Percentiles rank a stretch among this genome's conserved stretches.
These are phyloP conservation scores for Fusarium avenaceum DNA, from an alignment of 2,329 filamentous ascomycete genomes.

Conservation along the genomic window DNA sequence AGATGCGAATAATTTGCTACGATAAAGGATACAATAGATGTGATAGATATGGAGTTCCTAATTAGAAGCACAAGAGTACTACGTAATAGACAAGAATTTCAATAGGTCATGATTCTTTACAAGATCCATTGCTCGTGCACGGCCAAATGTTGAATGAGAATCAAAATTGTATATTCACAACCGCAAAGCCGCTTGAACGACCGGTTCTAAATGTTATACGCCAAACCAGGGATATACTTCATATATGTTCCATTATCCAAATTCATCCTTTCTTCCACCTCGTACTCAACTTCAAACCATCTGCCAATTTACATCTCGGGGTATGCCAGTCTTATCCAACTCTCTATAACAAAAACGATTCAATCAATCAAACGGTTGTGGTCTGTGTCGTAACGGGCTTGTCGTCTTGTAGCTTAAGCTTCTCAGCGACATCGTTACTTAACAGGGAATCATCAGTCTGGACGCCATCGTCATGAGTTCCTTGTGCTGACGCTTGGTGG, in stretches of 20 bases:
- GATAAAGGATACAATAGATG: neutral
- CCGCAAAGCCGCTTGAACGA: constrained; percentile 9
- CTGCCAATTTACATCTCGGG: constrained; percentile 14
- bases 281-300: neutral
- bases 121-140: neutral
- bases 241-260: neutral
- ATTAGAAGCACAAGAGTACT: neutral
- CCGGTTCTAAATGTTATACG: constrained; percentile 23
- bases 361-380: constrained; percentile 25
- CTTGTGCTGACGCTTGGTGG: constrained; percentile 40
- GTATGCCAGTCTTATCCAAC: constrained; percentile 32
- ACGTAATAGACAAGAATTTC: neutral
- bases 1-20: neutral
- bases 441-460: constrained; percentile 50
- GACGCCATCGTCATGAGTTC: constrained; percentile 49
- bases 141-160: constrained; percentile 4
- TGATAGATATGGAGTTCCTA: neutral
- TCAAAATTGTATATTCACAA: constrained; percentile 26
- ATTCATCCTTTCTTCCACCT: constrained; percentile 3
- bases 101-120: neutral
- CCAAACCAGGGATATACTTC: constrained; percentile 25
- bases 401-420: constrained; percentile 51
- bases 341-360: constrained; percentile 31
- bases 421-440: constrained; percentile 51
- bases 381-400: constrained; percentile 31